These are phyloP conservation scores for Lepidium africanum DNA, from an alignment of 345 rosid genomes.

Conservation along the genomic window DNA sequence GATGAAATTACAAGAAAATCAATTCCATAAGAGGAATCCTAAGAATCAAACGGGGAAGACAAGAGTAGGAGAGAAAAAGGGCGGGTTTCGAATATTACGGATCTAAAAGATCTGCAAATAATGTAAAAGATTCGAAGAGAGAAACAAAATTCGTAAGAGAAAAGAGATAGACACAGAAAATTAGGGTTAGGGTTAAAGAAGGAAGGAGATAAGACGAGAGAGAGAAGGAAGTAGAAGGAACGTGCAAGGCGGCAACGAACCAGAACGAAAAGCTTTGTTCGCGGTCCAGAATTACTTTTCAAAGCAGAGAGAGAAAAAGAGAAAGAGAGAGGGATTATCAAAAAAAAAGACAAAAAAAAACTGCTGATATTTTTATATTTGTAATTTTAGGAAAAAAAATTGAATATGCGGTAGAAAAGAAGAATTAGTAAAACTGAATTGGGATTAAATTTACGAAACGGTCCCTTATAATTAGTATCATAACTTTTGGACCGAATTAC, in stretches of 20 bases:
- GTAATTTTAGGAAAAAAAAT: not conserved
- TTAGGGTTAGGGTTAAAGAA: constrained; percentile 46
- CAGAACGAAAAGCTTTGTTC: constrained; percentile 37
- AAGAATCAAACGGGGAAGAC: not conserved
- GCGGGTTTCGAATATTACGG: constrained; percentile 27
- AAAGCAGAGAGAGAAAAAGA: constrained; percentile 15
- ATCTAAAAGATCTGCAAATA: constrained; percentile 28
- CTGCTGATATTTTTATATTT: not conserved
- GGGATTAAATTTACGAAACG: not conserved
- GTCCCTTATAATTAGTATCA: not conserved
- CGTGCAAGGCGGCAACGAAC: constrained; percentile 57
- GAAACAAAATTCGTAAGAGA: not conserved
- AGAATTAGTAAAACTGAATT: not conserved
- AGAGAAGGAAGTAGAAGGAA: constrained; percentile 33
- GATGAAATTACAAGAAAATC: constrained; percentile 1
- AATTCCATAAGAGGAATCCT: constrained; percentile 3
- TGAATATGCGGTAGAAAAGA: not conserved
- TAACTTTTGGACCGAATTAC: not conserved
- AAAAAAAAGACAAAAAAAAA: not conserved
- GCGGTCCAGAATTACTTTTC: constrained; percentile 56
- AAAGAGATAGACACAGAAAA: not conserved
- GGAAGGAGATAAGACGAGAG: constrained; percentile 26
- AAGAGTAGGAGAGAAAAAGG: not conserved
- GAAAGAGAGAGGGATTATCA: not conserved
- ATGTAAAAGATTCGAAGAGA: not conserved